Conservation (phyloP, 1,284 basidiomycete genomes). For the Blastosporella zonata region DNA sequence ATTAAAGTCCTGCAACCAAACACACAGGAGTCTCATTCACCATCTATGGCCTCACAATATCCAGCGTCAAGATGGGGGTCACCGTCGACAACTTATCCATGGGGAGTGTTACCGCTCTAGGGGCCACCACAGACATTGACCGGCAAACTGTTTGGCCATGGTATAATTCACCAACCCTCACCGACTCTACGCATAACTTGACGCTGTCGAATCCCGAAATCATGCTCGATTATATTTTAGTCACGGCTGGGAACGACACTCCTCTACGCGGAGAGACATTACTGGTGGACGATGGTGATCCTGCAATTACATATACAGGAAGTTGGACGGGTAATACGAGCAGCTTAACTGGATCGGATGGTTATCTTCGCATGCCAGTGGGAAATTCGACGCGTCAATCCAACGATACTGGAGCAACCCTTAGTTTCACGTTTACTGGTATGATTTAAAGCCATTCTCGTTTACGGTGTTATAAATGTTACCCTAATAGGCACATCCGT, state of each 20-base stretch:
- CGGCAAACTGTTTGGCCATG: not conserved
- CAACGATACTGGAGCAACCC: not conserved
- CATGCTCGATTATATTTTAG: not conserved
- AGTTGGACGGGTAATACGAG: not conserved
- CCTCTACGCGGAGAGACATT: not conserved
- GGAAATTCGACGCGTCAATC: not conserved
- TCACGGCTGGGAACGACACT: not conserved
- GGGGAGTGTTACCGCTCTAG: not conserved
- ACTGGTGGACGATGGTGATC: not conserved
- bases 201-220: not conserved
- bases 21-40: not conserved
- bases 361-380: not conserved
- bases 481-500: not conserved
- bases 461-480: not conserved
- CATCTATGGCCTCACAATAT: not conserved
- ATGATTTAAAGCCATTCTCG: not conserved
- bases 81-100: not conserved
- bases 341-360: not conserved
- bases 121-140: not conserved
- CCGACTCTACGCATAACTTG: not conserved
- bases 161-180: not conserved
- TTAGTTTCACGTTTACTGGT: conserved; percentile 1
- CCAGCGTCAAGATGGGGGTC: not conserved
- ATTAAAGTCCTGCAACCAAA: not conserved
- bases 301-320: not conserved